Evolutionary conservation across 1,284 basidiomycete genomes (phyloP).

Genomic region (Takashimella tepidaria): DNA sequence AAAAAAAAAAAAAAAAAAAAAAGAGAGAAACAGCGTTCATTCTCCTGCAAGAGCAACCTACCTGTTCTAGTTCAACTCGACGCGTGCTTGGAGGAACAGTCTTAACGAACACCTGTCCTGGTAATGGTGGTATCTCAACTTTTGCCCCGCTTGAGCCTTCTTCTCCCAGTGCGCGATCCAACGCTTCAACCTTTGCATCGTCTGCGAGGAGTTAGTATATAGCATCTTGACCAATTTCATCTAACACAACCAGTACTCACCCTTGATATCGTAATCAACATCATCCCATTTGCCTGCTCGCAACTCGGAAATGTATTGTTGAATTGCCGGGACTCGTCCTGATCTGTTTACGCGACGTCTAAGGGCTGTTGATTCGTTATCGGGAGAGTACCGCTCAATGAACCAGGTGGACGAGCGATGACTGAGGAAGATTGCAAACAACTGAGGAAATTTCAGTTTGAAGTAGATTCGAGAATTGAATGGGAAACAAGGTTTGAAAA

Average conservation of each 20-base stretch:
- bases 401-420: constrained; percentile 91
- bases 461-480: neutral
- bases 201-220: too few relatives aligned
- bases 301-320: constrained; percentile 68
- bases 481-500: constrained; percentile 9
- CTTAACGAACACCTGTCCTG: constrained; percentile 87
- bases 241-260: constrained; percentile 16
- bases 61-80: constrained; percentile 78
- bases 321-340: constrained; percentile 69
- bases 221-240: neutral
- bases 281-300: constrained; percentile 78
- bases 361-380: constrained; percentile 61
- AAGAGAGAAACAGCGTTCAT: too few relatives aligned
- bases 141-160: constrained; percentile 56
- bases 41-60: too few relatives aligned
- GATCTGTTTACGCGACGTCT: constrained; percentile 70
- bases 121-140: constrained; percentile 65
- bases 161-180: constrained; percentile 34
- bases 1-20: too few relatives aligned
- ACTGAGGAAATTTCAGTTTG: constrained; percentile 19
- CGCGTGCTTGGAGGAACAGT: constrained; percentile 87
- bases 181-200: constrained; percentile 19
- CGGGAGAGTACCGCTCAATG: constrained; percentile 82
- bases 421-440: constrained; percentile 85
- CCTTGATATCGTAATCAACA: constrained; percentile 45